Conservation (phyloP, 2,329 filamentous ascomycete genomes). For the Epichloe uncinata region DNA sequence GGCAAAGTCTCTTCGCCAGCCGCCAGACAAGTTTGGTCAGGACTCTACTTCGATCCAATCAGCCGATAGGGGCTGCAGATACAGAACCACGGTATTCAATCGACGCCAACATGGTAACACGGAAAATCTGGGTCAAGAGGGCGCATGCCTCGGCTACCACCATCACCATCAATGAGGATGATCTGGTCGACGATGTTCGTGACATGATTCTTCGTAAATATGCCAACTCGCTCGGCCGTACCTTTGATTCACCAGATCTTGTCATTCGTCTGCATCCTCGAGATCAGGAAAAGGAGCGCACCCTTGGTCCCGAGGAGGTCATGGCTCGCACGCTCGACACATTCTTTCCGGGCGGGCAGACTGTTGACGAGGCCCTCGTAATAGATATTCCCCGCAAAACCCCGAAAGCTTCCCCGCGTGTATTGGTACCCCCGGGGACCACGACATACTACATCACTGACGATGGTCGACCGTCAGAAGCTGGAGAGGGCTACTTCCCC, state of each 20-base stretch:
- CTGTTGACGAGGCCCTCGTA: conserved; percentile 74
- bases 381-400: conserved; percentile 79
- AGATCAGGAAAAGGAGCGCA: conserved; percentile 51
- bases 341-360: conserved; percentile 78
- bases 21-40: conserved; percentile 21
- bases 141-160: conserved; percentile 75
- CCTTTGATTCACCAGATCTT: conserved; percentile 84
- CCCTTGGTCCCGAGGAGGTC: conserved; percentile 73
- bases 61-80: conserved; percentile 10
- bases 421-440: conserved; percentile 28
- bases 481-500: conserved; percentile 71
- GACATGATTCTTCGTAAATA: conserved; percentile 91
- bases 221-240: conserved; percentile 76
- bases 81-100: conserved; percentile 19
- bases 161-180: conserved; percentile 73
- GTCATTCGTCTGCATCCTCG: conserved; percentile 64
- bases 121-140: conserved; percentile 93
- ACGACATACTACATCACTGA: conserved; percentile 46
- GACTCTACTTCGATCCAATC: conserved; percentile 17
- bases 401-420: conserved; percentile 65
- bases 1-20: conserved; percentile 25
- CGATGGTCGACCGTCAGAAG: conserved; percentile 52
- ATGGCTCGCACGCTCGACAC: conserved; percentile 66
- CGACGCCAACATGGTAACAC: conserved; percentile 42
- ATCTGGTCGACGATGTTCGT: conserved; percentile 86